Percentiles rank a stretch among this genome's conserved stretches.
phyloP scores from a whole-genome alignment of 2,329 filamentous ascomycete species.

The Sporothrix pseudoabietina region DNA sequence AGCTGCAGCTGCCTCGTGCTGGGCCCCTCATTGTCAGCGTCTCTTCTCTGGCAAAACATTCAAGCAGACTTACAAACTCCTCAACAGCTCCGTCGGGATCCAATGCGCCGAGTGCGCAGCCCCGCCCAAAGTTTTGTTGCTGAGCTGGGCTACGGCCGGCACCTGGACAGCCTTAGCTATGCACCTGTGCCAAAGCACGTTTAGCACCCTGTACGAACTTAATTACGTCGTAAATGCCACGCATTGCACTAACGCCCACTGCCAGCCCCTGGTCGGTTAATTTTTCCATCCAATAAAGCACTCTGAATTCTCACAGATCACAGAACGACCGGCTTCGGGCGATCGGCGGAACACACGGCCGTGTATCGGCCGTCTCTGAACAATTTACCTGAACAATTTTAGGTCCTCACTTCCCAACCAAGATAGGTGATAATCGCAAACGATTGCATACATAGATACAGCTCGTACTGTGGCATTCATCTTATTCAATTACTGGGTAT shows the following conservation, averaged over 20 bases:
- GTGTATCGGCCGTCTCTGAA: neutral
- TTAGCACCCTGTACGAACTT: neutral
- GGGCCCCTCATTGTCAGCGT: neutral
- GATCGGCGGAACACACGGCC: neutral
- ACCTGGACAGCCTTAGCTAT: neutral
- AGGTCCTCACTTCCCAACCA: neutral
- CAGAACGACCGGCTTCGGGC: neutral
- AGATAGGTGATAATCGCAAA: neutral
- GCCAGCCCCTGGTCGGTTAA: neutral
- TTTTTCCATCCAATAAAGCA: slow-evolving; percentile 22
- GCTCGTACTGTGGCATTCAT: too few relatives aligned
- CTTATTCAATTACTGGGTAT: slow-evolving; percentile 7
- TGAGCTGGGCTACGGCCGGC: neutral
- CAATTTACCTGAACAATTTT: too few relatives aligned
- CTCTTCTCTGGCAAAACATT: neutral
- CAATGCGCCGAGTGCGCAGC: neutral
- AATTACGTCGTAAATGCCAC: neutral
- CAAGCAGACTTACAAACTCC: neutral
- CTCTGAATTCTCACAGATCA: neutral
- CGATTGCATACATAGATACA: neutral
- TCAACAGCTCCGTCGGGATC: neutral
- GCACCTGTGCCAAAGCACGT: neutral
- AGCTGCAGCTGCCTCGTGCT: neutral
- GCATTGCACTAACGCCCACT: neutral
- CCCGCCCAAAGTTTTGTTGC: neutral